phyloP scores from a whole-genome alignment of 139 green algal species.

The Chlamydomonas schloesseri region DNA sequence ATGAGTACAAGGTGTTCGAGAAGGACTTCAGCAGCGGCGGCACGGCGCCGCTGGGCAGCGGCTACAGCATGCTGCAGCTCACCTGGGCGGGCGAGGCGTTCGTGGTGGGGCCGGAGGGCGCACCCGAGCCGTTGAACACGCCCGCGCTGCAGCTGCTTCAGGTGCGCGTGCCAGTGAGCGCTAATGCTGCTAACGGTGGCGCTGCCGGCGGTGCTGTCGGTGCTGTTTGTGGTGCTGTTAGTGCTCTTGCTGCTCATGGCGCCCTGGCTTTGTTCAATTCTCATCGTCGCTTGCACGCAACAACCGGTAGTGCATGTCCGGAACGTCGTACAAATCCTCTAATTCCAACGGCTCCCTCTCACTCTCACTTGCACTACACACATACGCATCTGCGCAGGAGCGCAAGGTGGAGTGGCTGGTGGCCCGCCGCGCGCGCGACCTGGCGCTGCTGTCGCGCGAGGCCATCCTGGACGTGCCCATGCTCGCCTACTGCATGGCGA shows the following conservation, averaged over 20 bases:
- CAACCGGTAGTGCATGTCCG: too few relatives aligned
- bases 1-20: conserved; percentile 39
- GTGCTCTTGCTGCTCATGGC: background rate
- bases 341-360: too few relatives aligned
- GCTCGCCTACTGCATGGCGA: conserved; percentile 40
- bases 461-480: conserved; percentile 40
- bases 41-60: conserved; percentile 23
- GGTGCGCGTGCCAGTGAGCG: too few relatives aligned
- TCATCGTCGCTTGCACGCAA: too few relatives aligned
- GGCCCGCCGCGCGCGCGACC: conserved; percentile 31
- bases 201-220: background rate
- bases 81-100: conserved; percentile 43
- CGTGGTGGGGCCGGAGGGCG: conserved; percentile 14
- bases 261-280: too few relatives aligned
- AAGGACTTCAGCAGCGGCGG: conserved; percentile 13
- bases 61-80: conserved; percentile 42
- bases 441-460: conserved; percentile 25
- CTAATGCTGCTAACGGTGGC: too few relatives aligned
- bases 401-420: conserved; percentile 45
- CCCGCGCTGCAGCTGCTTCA: conserved; percentile 21
- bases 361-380: too few relatives aligned
- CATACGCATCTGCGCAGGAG: background rate
- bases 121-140: conserved; percentile 20
- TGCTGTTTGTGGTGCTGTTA: too few relatives aligned
- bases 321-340: too few relatives aligned